Evolutionary conservation across 2,329 filamentous ascomycete species (phyloP).

Genomic region (Leptographium wingfieldii): DNA sequence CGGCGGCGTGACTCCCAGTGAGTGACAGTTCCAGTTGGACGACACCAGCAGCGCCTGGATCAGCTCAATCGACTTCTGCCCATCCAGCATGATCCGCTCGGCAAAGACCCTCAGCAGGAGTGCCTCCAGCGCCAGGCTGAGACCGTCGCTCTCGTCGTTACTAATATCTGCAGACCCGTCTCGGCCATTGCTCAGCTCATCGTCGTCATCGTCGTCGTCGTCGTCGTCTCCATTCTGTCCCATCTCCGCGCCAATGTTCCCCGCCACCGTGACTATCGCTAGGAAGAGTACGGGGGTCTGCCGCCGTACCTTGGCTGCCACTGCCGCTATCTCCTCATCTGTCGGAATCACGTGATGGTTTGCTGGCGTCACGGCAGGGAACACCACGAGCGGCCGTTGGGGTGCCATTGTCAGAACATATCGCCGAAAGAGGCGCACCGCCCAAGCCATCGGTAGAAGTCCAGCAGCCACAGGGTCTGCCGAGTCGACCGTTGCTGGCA

Average conservation of each 20-base stretch:
- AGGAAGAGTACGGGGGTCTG: slow-evolving; percentile 8
- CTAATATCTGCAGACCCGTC: not conserved
- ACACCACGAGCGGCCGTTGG: slow-evolving; percentile 9
- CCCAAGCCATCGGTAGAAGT: slow-evolving; percentile 5
- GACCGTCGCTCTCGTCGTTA: not conserved
- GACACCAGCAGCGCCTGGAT: slow-evolving; percentile 10
- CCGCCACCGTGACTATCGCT: slow-evolving; percentile 6
- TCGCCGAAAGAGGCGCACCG: slow-evolving; percentile 4
- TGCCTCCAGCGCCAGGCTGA: slow-evolving; percentile 2
- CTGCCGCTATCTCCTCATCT: not conserved
- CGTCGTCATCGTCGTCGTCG: not conserved
- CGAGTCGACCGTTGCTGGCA: not conserved
- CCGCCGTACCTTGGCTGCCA: slow-evolving; percentile 3
- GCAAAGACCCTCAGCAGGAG: slow-evolving; percentile 5
- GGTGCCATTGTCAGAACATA: slow-evolving; percentile 9
- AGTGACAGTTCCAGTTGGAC: slow-evolving; percentile 8
- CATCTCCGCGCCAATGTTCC: not conserved
- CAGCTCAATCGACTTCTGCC: slow-evolving; percentile 8
- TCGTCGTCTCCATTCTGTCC: not conserved
- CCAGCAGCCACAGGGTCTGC: slow-evolving; percentile 7
- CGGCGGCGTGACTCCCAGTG: not conserved
- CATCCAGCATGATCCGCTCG: slow-evolving; percentile 5
- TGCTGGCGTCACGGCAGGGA: slow-evolving; percentile 3
- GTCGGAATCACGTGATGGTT: not conserved
- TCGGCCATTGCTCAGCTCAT: not conserved